Evolutionary conservation across 2,329 filamentous ascomycete genomes (phyloP).

Genomic region (Zopfia rhizophila): DNA sequence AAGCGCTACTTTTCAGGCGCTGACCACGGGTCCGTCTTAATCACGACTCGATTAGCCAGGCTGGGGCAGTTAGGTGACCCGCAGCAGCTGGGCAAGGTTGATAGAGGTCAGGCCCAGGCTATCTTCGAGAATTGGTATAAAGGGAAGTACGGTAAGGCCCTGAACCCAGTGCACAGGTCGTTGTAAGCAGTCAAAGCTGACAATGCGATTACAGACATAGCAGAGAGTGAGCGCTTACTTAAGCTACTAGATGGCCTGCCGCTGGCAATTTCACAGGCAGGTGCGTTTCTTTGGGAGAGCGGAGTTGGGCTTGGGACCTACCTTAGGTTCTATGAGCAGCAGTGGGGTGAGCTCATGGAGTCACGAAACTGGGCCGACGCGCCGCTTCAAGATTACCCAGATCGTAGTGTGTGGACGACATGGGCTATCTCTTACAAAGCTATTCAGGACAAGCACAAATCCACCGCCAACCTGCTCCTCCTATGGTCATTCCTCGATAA

Average conservation of each 20-base stretch:
- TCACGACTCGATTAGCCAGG: conserved; percentile 26
- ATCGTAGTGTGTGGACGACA: conserved; percentile 48
- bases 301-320: conserved; percentile 26
- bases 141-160: conserved; percentile 24
- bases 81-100: conserved; percentile 23
- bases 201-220: conserved; percentile 17
- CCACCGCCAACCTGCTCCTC: conserved; percentile 49
- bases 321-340: conserved; percentile 36
- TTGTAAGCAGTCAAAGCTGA: conserved; percentile 15
- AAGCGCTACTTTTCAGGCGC: conserved; percentile 20
- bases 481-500: conserved; percentile 57
- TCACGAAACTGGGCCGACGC: conserved; percentile 10
- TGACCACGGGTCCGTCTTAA: conserved; percentile 28
- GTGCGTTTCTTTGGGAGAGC: conserved; percentile 33
- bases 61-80: conserved; percentile 21
- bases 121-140: conserved; percentile 32
- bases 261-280: conserved; percentile 33
- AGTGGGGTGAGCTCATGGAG: conserved; percentile 37
- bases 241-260: conserved; percentile 32
- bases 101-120: conserved; percentile 20
- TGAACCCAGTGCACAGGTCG: background rate
- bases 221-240: conserved; percentile 20
- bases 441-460: conserved; percentile 43
- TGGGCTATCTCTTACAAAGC: conserved; percentile 53
- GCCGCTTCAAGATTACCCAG: conserved; percentile 35